phyloP scores from a whole-genome alignment of 2,329 filamentous ascomycete species.

The Pestalotiopsis sp. region DNA sequence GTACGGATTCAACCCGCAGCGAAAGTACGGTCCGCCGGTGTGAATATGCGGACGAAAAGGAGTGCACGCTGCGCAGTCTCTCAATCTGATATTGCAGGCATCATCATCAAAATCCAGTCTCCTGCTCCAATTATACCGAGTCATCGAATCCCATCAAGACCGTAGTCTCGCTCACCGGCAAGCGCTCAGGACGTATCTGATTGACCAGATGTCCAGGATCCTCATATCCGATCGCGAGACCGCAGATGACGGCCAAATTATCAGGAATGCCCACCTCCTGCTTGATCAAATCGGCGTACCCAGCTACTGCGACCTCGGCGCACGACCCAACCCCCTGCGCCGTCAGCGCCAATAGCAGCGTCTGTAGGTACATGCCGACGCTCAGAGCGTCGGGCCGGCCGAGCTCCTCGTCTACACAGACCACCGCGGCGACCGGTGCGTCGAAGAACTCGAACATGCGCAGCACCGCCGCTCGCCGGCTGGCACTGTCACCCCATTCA shows the following conservation, averaged over 20 bases:
- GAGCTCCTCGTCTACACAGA: constrained; percentile 1
- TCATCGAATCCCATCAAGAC: not conserved
- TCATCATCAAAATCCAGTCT: too few relatives aligned
- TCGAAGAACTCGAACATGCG: constrained; percentile 6
- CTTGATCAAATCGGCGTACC: constrained; percentile 2
- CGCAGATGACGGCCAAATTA: not conserved
- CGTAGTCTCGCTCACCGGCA: not conserved
- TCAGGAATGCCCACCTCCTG: not conserved
- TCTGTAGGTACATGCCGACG: constrained; percentile 4
- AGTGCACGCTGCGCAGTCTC: too few relatives aligned
- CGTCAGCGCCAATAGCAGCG: constrained; percentile 1
- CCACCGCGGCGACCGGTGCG: not conserved
- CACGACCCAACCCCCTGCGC: not conserved
- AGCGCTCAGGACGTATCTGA: not conserved
- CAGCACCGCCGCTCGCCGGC: not conserved
- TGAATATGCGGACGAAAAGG: too few relatives aligned
- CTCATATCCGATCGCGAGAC: not conserved
- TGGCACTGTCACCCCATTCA: not conserved
- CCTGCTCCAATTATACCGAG: too few relatives aligned
- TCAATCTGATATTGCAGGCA: too few relatives aligned
- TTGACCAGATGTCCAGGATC: not conserved
- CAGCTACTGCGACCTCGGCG: constrained; percentile 1
- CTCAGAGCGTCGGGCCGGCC: constrained; percentile 1
- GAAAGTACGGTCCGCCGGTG: too few relatives aligned
- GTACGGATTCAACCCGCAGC: too few relatives aligned